phyloP scores from a whole-genome alignment of 305 asterid genomes.

The Fraxinus sp. region DNA sequence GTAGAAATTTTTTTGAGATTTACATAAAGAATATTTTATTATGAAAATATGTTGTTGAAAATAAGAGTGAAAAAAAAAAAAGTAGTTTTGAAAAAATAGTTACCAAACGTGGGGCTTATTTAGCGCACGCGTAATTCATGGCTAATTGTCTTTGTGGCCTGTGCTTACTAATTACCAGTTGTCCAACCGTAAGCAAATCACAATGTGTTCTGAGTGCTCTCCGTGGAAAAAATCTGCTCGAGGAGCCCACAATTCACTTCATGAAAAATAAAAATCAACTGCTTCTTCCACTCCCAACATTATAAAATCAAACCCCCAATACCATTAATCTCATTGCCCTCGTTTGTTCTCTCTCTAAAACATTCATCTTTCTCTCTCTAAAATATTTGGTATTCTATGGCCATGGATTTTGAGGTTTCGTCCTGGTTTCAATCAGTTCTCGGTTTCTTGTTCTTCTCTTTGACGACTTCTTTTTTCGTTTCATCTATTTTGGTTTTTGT shows the following conservation, averaged over 20 bases:
- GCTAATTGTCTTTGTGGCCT: not conserved
- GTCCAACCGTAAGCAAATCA: too few relatives aligned
- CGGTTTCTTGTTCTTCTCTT: not conserved
- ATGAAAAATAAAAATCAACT: not conserved
- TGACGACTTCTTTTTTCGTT: not conserved
- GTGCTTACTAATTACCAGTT: not conserved
- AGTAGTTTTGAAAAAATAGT: too few relatives aligned
- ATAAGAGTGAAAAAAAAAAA: too few relatives aligned
- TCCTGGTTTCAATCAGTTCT: not conserved
- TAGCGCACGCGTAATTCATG: not conserved
- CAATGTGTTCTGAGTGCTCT: not conserved
- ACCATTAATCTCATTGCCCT: not conserved
- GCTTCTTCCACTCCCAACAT: not conserved
- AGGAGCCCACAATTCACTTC: not conserved
- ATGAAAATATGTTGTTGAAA: too few relatives aligned
- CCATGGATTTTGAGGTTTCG: slow-evolving; percentile 7
- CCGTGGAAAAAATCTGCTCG: not conserved
- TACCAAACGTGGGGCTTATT: not conserved
- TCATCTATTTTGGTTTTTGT: not conserved
- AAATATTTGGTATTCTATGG: not conserved
- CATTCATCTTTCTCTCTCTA: not conserved
- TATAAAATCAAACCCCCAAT: not conserved
- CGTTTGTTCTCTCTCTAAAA: not conserved
- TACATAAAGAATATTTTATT: too few relatives aligned
- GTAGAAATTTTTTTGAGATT: too few relatives aligned